These are phyloP conservation scores for Aspergillus sclerotialis DNA, from an alignment of 2,329 filamentous ascomycete genomes.

Conservation along the genomic window DNA sequence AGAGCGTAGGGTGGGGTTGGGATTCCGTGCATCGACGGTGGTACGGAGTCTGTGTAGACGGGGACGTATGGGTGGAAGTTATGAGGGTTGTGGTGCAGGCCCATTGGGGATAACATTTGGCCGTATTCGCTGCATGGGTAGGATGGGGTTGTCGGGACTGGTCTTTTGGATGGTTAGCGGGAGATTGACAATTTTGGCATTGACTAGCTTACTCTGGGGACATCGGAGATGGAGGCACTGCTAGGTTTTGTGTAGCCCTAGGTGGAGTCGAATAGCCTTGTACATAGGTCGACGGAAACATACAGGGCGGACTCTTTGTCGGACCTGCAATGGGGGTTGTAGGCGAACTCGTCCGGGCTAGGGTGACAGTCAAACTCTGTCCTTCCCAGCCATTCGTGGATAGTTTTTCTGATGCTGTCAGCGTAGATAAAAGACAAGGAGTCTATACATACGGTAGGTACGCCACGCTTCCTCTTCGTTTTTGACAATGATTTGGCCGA, in stretches of 20 bases:
- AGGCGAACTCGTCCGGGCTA: slow-evolving; percentile 33
- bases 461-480: slow-evolving; percentile 39
- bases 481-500: slow-evolving; percentile 40
- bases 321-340: slow-evolving; percentile 37
- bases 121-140: slow-evolving; percentile 21
- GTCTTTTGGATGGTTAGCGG: slow-evolving; percentile 10
- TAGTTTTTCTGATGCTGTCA: slow-evolving; percentile 26
- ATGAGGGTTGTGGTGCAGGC: slow-evolving; percentile 7
- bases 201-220: slow-evolving; percentile 28
- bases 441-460: slow-evolving; percentile 32
- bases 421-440: not conserved
- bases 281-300: slow-evolving; percentile 18
- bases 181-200: not conserved
- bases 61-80: slow-evolving; percentile 17
- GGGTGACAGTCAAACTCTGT: slow-evolving; percentile 35
- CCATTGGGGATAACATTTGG: slow-evolving; percentile 16
- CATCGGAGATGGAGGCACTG: slow-evolving; percentile 27
- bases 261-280: slow-evolving; percentile 29
- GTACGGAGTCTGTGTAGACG: slow-evolving; percentile 19
- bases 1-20: slow-evolving; percentile 2
- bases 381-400: slow-evolving; percentile 39
- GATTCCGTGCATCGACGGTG: slow-evolving; percentile 11
- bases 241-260: slow-evolving; percentile 17
- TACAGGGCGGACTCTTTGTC: slow-evolving; percentile 29
- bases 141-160: slow-evolving; percentile 14